A percentile compares a stretch with the other conserved stretches of the same genome.
Evolutionary conservation across 1,284 basidiomycete genomes (phyloP).

Genomic region (Termitomyces sp.): DNA sequence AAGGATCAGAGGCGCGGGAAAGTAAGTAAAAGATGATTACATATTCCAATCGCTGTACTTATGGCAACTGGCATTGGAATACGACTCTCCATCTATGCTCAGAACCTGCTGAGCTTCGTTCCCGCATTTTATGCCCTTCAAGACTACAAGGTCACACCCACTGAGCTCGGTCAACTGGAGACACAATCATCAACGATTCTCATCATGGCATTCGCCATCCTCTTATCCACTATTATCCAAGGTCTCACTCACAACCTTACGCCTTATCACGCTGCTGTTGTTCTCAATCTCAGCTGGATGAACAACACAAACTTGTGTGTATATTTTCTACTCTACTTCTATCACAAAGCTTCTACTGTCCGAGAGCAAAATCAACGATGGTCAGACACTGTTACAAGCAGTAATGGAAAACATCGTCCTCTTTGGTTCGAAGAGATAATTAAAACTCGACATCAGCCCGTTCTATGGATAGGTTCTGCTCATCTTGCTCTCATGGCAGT

Average conservation of each 20-base stretch:
- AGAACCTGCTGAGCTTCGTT: constrained; percentile 21
- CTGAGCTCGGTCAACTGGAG: constrained; percentile 18
- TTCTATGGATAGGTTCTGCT: constrained; percentile 17
- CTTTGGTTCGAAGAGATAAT: not conserved
- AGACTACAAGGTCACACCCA: constrained; percentile 14
- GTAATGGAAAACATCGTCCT: not conserved
- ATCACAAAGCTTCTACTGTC: not conserved
- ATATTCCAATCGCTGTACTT: no score
- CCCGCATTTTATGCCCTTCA: constrained; percentile 16
- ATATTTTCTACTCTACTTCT: constrained; percentile 3
- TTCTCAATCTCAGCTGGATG: constrained; percentile 23
- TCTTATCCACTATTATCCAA: constrained; percentile 21
- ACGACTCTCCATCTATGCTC: constrained; percentile 23
- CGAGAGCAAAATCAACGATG: not conserved
- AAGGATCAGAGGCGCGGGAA: no score
- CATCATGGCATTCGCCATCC: constrained; percentile 22
- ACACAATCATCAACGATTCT: constrained; percentile 20
- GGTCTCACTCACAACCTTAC: constrained; percentile 13
- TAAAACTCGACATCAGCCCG: not conserved
- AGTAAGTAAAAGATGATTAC: no score
- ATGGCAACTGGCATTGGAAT: constrained; percentile 27
- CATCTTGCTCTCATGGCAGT: constrained; percentile 21
- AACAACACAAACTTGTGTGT: constrained; percentile 22
- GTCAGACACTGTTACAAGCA: not conserved
- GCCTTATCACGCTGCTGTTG: constrained; percentile 19